Base-by-base conservation (phyloP, 768 basidiomycete genomes). In the Holtermannia corniformis region DNA sequence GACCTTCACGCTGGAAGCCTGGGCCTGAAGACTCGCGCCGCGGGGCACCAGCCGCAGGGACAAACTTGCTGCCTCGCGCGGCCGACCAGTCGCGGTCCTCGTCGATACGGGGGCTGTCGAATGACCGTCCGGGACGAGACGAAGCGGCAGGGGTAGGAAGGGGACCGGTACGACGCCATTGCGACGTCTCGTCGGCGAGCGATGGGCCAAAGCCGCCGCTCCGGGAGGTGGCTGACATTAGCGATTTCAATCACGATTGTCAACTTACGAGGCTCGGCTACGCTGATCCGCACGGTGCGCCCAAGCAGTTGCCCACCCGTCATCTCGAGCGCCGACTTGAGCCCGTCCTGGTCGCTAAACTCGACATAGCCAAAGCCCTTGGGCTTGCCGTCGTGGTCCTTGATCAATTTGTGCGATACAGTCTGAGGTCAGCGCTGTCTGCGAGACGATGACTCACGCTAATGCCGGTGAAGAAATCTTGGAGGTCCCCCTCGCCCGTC, bases 311-410 rank as follows among this genome's bases (percentile, higher is more conserved):
- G 77, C 82, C 78, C 71, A 50, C 85, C 86, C 22, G 77, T 79
- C 74, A 81, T 84, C 20, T 77, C 73, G 32, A 99, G 74, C 3
- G 85, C 95, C 54, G 83, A 82, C 74, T 92, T 92, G 47, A 97
- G 75, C 44, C 81, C 84, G 19, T 92, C 88, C 52, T 90, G 65
- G 49, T 84, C 85, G n/a, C 78, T 79, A 65, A 97, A 97, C 70
- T 99, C 95, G 54, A 96, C 82, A 71, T 99, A 97, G 27, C 93
- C 95, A 74, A 96, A 97, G 0, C 95, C 95, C 73, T 96, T 96
- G 19, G 92, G 88, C 70, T 89, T 90, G 46, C 92, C 91, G 49
- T 92, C 91, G 54, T 82, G 79, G 62, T 92, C 92, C 68, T 80
- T 84, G 73, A 97, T 93, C 56, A 97, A 86, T 76, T 96, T 92